A percentile compares a stretch with the other conserved stretches of the same genome.
Conservation (phyloP, 2,329 filamentous ascomycete genomes). For the Amesomyces nigricolor region DNA sequence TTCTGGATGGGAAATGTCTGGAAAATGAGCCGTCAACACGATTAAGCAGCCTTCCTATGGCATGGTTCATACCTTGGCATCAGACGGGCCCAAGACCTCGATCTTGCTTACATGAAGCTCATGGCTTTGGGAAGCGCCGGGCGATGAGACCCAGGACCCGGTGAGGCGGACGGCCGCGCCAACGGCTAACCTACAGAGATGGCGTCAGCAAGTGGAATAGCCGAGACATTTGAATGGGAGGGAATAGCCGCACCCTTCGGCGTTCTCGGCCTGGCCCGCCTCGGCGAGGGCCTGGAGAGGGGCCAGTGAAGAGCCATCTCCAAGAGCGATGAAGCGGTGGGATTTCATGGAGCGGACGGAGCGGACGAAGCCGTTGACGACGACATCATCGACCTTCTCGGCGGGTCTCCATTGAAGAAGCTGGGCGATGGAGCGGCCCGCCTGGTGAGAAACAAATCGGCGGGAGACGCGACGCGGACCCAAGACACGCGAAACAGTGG, state of each 20-base stretch:
- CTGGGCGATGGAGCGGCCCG: slow-evolving; percentile 42
- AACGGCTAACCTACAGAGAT: slow-evolving; percentile 61
- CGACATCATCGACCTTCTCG: slow-evolving; percentile 43
- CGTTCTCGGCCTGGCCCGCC: slow-evolving; percentile 62
- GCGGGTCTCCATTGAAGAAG: slow-evolving; percentile 49
- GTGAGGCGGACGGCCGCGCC: slow-evolving; percentile 73
- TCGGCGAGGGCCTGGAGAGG: slow-evolving; percentile 76
- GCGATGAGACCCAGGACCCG: slow-evolving; percentile 70
- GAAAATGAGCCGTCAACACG: slow-evolving; percentile 2
- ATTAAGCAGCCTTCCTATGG: neutral
- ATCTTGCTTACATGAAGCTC: slow-evolving; percentile 73
- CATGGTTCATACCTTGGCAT: slow-evolving; percentile 60
- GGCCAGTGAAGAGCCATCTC: slow-evolving; percentile 77
- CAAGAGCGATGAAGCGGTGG: slow-evolving; percentile 74
- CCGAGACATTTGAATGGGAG: slow-evolving; percentile 24
- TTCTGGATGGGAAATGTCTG: slow-evolving; percentile 92
- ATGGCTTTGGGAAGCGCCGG: slow-evolving; percentile 63
- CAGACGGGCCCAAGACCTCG: slow-evolving; percentile 67
- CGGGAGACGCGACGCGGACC: slow-evolving; percentile 13
- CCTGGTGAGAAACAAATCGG: slow-evolving; percentile 12
- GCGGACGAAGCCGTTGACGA: slow-evolving; percentile 72
- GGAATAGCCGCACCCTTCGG: slow-evolving; percentile 57
- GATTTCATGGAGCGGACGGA: slow-evolving; percentile 83
- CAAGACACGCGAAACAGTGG: slow-evolving; percentile 15
- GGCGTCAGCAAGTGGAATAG: slow-evolving; percentile 28